Evolutionary conservation across 2,329 filamentous ascomycete species (phyloP).

Genomic region (Aspergillus phoenicis): DNA sequence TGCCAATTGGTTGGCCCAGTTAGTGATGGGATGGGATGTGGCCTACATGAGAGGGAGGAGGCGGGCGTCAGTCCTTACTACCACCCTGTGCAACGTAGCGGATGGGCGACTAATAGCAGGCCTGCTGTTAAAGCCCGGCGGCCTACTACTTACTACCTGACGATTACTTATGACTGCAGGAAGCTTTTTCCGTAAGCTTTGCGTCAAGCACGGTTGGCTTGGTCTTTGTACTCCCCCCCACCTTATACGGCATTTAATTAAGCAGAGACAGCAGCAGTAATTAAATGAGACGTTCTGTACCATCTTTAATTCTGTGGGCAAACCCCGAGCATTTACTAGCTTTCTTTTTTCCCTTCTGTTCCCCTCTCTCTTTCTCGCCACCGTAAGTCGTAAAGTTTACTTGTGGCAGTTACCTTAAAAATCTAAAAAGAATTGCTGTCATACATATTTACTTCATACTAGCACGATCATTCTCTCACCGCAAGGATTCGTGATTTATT

Average conservation of each 20-base stretch:
- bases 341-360: too few relatives aligned
- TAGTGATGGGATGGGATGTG: neutral
- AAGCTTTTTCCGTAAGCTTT: constrained; percentile 16
- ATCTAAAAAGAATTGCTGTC: neutral
- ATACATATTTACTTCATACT: too few relatives aligned
- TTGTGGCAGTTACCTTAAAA: neutral
- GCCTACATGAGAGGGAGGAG: neutral
- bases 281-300: constrained; percentile 5
- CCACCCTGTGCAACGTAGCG: constrained; percentile 6
- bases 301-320: neutral
- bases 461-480: neutral
- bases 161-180: constrained; percentile 4
- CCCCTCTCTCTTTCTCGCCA: neutral
- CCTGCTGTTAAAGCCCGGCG: neutral
- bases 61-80: neutral
- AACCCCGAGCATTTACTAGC: neutral
- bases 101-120: constrained; percentile 4
- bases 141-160: neutral
- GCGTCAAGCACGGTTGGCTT: constrained; percentile 5
- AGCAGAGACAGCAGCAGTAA: constrained; percentile 10
- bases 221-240: constrained; percentile 7
- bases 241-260: constrained; percentile 7
- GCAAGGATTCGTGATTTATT: neutral
- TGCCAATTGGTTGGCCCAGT: constrained; percentile 6
- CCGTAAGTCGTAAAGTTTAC: neutral